phyloP scores from a whole-genome alignment of 139 green algal genomes.

The Mesotaenium endlicherianum region DNA sequence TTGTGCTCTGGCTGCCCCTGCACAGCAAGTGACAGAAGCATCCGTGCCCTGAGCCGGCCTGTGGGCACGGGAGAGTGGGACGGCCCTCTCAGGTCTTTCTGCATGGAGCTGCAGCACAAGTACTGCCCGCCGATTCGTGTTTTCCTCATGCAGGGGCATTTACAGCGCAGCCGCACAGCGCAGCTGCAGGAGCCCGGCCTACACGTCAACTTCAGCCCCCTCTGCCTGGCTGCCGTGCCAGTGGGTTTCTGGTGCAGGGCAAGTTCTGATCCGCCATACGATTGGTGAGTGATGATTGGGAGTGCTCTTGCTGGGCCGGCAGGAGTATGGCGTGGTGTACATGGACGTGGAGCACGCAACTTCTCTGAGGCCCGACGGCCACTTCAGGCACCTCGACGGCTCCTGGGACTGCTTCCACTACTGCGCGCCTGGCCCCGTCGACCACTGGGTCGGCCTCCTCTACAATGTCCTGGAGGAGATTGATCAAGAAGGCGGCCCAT shows the following conservation, averaged over 20 bases:
- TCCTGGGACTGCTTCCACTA: constrained; percentile 22
- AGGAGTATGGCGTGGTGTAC: constrained; percentile 39
- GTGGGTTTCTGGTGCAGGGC: neutral
- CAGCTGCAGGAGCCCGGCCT: too few species aligned
- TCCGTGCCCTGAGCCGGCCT: too few species aligned
- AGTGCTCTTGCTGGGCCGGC: too few species aligned
- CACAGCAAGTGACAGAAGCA: too few species aligned
- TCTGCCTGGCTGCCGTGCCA: neutral
- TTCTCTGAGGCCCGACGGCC: constrained; percentile 23
- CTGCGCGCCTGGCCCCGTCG: constrained; percentile 27
- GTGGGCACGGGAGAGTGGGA: too few species aligned
- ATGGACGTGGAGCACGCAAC: constrained; percentile 28
- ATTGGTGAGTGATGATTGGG: too few species aligned
- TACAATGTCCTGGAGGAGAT: constrained; percentile 30
- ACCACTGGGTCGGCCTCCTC: constrained; percentile 20
- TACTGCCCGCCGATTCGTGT: too few species aligned
- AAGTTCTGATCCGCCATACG: neutral
- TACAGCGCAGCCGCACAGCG: too few species aligned
- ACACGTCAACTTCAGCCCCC: neutral
- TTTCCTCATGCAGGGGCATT: too few species aligned
- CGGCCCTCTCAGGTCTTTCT: too few species aligned
- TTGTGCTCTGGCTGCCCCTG: too few species aligned
- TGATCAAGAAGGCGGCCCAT: neutral
- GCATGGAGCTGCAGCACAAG: too few species aligned
- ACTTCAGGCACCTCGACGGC: constrained; percentile 12